Base-by-base conservation (phyloP, 495 filamentous ascomycete species). In the Aspergillus hancockii region DNA sequence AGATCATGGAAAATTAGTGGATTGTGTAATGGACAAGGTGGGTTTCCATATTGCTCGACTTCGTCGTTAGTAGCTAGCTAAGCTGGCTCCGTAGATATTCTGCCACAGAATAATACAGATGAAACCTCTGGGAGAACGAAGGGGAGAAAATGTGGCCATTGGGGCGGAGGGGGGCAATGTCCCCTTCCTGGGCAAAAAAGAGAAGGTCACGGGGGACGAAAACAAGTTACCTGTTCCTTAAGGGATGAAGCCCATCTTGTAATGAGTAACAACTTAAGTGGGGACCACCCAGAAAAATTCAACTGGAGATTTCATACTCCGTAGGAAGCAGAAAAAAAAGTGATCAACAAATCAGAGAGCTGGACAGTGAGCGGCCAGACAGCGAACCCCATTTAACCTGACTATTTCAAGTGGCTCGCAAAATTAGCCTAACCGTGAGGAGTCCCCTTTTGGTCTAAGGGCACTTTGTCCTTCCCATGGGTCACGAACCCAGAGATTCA, bases 321-420 rank as follows among this genome's bases (percentile, higher is more conserved):
- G 14, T 41, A 16, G 10, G 57, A 54, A 66, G 50, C 47, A 57
- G 57, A 57, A 61, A 58, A 58, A 65, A 14, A 22, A 60, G 57
- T 72, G 73, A 75, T 73, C 69, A 67, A 69, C 73, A 63, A 75
- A 76, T 74, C 59, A 67, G 55, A 30, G 52, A 58, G 25, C 3
- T 1, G 38, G 16, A 41, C 14, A 59, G 56, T 52, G 41, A 28
- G 61, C 54, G 53, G 60, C 57, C 54, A 16, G 18, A 36, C 32
- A 38, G 28, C 40, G 25, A 57, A 22, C 16, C 47, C 31, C 56
- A 55, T 23, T 50, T 50, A 45, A 38, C 55, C 19, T 19, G 52
- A 58, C 45, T 50, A 51, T 38, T 61, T 51, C 58, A 49, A 58
- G 40, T 54, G 52, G 60, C 34, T 54, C 45, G 49, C 30, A 23